Evolutionary conservation across 306 rosid species (phyloP), one percentile per base, ranked within the genome.

Genomic region (Begonia loranthoides): DNA sequence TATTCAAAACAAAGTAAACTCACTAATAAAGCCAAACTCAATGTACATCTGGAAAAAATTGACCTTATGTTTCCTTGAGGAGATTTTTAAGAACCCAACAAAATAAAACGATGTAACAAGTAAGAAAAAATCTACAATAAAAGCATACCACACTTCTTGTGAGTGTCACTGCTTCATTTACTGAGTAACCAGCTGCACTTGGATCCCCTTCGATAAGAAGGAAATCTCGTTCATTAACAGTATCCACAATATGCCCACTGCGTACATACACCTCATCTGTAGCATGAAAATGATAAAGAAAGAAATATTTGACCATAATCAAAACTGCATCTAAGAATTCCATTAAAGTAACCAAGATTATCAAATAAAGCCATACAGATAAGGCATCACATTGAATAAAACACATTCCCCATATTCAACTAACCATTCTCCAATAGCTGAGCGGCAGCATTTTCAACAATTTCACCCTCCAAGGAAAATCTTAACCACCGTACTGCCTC

Each of bases 121-220:
- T 55, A 56, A 40, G 17, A 38, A 56, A 36, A 46, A 48, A 33
- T 51, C 51, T 60, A 68, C 50, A 52, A 54, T 68, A 55, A 59
- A 64, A 34, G 74, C 85, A 61, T 36, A 90, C 99, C 94, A 90
- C 95, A 78, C 95, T 90, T 66, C 79, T 74, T 21, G 92, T 80
- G 49, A 86, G 88, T 17, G 75, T 77, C 55, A 80, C 74, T 21
- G 95, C 95, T 73, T 90, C 95, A 72, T 78, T 90, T 62, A 90
- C 78, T 56, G 95, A 82, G 70, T 86, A 90, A 69, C 99, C 99
- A 24, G 79, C 76, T 50, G 92, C 94, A 66, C 84, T 72, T 19
- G 95, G 95, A 61, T 86, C 94, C 43, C 95, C 99, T 63, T 90
- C 99, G 1, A 87, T 74, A 61, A 94, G 81, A 68, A 90, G 71